Conservation (phyloP, 2,329 filamentous ascomycete genomes). For the Colletotrichum liriopes region DNA sequence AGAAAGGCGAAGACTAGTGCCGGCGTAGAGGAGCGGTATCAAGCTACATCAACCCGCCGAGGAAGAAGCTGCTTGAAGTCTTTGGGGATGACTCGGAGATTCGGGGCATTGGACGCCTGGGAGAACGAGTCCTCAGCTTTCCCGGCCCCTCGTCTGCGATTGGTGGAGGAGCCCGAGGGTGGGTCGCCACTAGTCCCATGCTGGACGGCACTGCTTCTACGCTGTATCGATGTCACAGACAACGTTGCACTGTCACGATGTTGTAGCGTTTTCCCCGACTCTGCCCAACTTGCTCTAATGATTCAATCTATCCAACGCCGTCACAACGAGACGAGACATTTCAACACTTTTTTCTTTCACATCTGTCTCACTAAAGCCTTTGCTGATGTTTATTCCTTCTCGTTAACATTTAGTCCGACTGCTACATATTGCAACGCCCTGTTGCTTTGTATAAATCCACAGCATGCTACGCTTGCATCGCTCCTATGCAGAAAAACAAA, state of each 20-base stretch:
- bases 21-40: too few species aligned
- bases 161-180: background rate
- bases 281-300: background rate
- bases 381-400: background rate
- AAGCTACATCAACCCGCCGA: background rate
- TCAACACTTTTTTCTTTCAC: too few species aligned
- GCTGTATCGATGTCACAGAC: background rate
- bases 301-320: too few species aligned
- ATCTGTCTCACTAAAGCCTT: too few species aligned
- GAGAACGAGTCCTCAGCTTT: background rate
- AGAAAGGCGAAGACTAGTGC: background rate
- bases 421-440: background rate
- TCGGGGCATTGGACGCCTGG: background rate
- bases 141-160: background rate
- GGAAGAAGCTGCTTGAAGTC: too few species aligned
- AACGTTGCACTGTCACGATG: too few species aligned
- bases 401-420: constrained; percentile 13
- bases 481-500: constrained; percentile 7
- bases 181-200: accelerated
- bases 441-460: background rate
- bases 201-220: background rate
- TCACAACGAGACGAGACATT: too few species aligned
- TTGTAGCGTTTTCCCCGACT: background rate
- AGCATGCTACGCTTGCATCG: constrained; percentile 21
- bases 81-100: background rate